These are phyloP conservation scores for Lentinus tigrinus DNA, from an alignment of 768 basidiomycete genomes.

Conservation along the genomic window DNA sequence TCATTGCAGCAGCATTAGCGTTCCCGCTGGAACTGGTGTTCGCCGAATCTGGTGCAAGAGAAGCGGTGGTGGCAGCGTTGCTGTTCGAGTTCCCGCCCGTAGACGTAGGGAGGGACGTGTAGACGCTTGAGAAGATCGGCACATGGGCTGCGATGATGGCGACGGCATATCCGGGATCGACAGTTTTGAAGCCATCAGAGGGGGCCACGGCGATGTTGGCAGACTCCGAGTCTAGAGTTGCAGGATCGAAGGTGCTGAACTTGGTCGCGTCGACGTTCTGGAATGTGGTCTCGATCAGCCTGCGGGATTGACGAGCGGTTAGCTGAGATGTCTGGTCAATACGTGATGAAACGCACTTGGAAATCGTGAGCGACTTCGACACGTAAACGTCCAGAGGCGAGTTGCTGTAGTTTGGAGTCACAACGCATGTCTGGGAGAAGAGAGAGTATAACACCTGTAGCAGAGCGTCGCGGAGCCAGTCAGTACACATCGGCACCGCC, in stretches of 20 bases:
- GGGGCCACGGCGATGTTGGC: background rate
- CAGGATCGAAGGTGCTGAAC: background rate
- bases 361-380: background rate
- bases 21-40: too few relatives aligned
- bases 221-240: background rate
- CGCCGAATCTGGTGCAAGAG: too few relatives aligned
- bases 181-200: too few relatives aligned
- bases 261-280: background rate
- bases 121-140: background rate
- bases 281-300: background rate
- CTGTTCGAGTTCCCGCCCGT: background rate
- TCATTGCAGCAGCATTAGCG: too few relatives aligned
- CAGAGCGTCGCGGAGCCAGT: too few relatives aligned
- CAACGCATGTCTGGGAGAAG: background rate
- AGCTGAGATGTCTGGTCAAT: background rate
- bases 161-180: too few relatives aligned
- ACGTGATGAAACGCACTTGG: background rate
- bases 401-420: background rate
- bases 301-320: background rate
- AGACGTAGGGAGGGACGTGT: background rate
- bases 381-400: background rate
- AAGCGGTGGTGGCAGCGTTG: background rate
- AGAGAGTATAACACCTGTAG: background rate
- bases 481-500: too few relatives aligned
- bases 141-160: background rate